Base-by-base conservation (phyloP, 1,139 yeast genomes). In the Taphrina flavorubra region DNA sequence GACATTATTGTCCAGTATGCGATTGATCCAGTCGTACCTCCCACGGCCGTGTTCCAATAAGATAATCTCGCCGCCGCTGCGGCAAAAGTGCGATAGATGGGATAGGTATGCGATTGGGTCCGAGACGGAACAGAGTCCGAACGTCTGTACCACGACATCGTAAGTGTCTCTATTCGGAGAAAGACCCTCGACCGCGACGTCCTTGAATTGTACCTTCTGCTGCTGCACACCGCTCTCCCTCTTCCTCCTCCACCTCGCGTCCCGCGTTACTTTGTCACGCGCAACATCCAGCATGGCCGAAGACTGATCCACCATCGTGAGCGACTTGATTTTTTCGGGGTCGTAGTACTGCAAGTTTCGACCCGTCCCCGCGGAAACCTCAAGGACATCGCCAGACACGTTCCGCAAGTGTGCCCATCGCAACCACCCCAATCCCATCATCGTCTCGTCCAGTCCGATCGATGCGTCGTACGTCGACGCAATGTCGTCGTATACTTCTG, bases 341-440 rank as follows among this genome's bases (percentile, higher is more conserved):
- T 87, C 82, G 73, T 92, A 80, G 76, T 88, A 92, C 61, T 89
- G 87, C 71, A 92, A 84, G 76, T 94, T 94, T 77, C 99, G 84
- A 4, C 99, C 99, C 0, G 99, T 94, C 69, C 99, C 99, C 76
- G 97, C 90, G 0, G 97, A 89, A 18, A 92, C 94, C 78, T 95
- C 99, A 70, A 94, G 80, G 0, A 92, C 97, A 76, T 72, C 73
- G 13, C 74, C 74, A 68, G 70, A 44, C 8, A 60, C 84, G 71
- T 90, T 89, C 62, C 83, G 84, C 91, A 90, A 89, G 62, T 91
- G 80, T 90, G 96, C 89, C 74, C 86, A 86, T 74, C 99, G 85
- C 79, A 92, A 86, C 73, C 85, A 83, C 56, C 97, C 96, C 84
- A 94, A 86, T 61, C 90, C 83, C 71, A 95, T 86, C 65, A 90